phyloP scores from a whole-genome alignment of 2,329 filamentous ascomycete species.

The Sporothrix mexicana region DNA sequence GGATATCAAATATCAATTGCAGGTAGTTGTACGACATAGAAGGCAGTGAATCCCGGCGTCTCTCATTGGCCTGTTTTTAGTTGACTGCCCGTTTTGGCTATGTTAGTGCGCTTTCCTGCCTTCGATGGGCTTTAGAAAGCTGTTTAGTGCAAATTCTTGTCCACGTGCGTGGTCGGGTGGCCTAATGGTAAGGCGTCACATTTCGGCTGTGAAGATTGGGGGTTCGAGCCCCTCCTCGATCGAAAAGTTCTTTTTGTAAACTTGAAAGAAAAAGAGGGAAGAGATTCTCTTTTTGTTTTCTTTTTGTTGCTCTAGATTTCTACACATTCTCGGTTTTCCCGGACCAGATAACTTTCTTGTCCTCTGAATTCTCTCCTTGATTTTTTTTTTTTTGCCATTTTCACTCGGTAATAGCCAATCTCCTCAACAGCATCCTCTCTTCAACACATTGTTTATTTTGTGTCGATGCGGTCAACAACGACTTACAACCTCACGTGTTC shows the following conservation, averaged over 20 bases:
- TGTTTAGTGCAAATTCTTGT: conserved; percentile 3
- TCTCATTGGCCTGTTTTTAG: conserved; percentile 9
- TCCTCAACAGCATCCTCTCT: neutral
- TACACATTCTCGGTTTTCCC: neutral
- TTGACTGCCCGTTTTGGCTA: neutral
- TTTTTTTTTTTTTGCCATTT: neutral
- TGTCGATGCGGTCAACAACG: no score
- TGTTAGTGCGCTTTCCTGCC: neutral
- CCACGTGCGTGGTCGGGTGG: conserved; percentile 39
- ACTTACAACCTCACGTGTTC: no score
- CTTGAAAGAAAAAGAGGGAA: neutral
- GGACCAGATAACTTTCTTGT: neutral
- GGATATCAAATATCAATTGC: neutral
- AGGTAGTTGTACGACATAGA: neutral
- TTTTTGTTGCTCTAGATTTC: neutral
- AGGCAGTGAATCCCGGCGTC: neutral
- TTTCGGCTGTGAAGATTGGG: conserved; percentile 41
- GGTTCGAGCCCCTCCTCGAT: conserved; percentile 41
- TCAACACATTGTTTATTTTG: no score
- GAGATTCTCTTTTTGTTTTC: conserved; percentile 6
- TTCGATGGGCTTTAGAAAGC: neutral
- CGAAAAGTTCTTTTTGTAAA: conserved; percentile 31
- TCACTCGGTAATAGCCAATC: neutral
- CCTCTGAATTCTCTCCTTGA: no score
- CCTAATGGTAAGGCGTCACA: conserved; percentile 42